Conservation (phyloP, 371 early-diverging fungal genomes). For the Chytridiales sp. region DNA sequence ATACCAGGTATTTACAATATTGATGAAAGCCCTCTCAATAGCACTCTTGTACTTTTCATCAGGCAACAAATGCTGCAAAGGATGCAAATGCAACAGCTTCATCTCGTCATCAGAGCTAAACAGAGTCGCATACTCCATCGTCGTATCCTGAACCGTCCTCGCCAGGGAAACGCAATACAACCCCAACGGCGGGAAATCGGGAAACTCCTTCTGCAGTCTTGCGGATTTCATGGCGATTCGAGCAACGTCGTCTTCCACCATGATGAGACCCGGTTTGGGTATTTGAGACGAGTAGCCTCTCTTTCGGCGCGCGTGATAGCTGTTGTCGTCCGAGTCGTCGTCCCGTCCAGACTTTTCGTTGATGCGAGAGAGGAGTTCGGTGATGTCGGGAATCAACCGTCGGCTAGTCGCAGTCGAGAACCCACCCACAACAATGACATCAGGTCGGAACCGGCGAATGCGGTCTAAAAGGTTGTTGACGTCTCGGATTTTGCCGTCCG, state of each 20-base stretch:
- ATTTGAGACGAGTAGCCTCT: constrained; percentile 28
- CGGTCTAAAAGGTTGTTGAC: constrained; percentile 48
- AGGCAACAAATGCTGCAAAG: constrained; percentile 69
- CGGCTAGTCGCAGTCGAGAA: constrained; percentile 59
- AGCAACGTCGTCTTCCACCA: constrained; percentile 87
- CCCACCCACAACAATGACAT: constrained; percentile 83
- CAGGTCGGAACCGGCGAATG: constrained; percentile 49
- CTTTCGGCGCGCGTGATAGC: constrained; percentile 34
- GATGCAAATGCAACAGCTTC: constrained; percentile 67
- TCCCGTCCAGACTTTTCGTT: too few species aligned
- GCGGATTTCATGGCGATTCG: constrained; percentile 78
- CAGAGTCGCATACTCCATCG: constrained; percentile 79
- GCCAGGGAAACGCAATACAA: constrained; percentile 89
- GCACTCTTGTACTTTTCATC: constrained; percentile 63
- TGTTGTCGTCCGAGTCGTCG: constrained; percentile 6
- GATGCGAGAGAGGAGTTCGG: constrained; percentile 19
- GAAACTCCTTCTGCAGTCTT: constrained; percentile 72
- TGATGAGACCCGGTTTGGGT: constrained; percentile 43
- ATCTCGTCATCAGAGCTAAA: constrained; percentile 65
- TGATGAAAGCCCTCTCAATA: constrained; percentile 86
- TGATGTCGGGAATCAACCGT: constrained; percentile 55
- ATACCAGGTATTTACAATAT: constrained; percentile 66
- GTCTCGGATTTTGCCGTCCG: constrained; percentile 60
- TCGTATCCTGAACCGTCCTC: constrained; percentile 81
- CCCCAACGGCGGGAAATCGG: constrained; percentile 63